Base-by-base conservation (phyloP, 306 rosid species). In the Hippophae tibetana region DNA sequence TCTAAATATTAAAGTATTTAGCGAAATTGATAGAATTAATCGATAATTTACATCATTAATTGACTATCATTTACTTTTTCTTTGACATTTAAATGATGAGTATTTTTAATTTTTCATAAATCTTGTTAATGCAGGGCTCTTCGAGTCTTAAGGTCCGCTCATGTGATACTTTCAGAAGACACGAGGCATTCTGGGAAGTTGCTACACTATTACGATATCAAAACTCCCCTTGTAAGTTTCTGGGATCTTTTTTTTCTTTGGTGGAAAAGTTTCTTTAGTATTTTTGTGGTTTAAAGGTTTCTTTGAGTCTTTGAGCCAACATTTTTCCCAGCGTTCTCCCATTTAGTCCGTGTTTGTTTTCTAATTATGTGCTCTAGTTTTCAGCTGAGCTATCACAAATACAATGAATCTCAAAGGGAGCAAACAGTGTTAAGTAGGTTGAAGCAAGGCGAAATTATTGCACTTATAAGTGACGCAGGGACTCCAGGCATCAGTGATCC, bases 321-420 rank as follows among this genome's bases (percentile, higher is more conserved):
- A 7, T 25, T 26, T 38, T 62, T 9, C 56, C 26, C 60, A 18
- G 18, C 3, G 10, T 23, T 27, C 60, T 61, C 25, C 48, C 9
- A 3, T 48, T 13, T 3, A 12, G 54, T 65, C 57, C 13, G 56
- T 13, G 48, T 11, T 48, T 52, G 10, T 8, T 43, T 70, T 75
- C 67, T 81, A 46, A 85, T 74, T 43, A 38, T 65, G 57, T 42
- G 9, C 71, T 67, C 69, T 80, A 67, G 63, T 18, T 13, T 62
- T 59, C 99, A 93, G 95, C 68, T 88, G 79, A 93, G 97, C 63
- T 93, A 86, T 79, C 99, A 92, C 78, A 88, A 86, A 45, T 92
- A 81, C 82, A 92, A 88, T 48, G 99, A 92, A 74, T 66, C 85
- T 8, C 99, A 76, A 68, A 80, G 96, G 72, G 99, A 82, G 43